phyloP scores from a whole-genome alignment of 257 asterid genomes.

The Solanum tarapatanum region DNA sequence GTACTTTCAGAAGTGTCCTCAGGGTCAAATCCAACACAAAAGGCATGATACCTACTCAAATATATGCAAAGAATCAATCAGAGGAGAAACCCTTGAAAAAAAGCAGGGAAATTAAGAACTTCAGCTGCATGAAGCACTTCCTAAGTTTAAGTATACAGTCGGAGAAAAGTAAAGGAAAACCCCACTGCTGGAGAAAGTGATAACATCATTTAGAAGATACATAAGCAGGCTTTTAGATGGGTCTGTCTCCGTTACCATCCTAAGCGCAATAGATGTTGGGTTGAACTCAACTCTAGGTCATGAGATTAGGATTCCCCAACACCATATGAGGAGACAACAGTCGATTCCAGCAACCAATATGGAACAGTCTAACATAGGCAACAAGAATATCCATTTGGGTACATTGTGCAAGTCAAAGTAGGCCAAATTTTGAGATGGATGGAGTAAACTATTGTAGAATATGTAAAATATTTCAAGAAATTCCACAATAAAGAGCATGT shows the following conservation, averaged over 20 bases:
- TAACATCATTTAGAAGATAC: background rate
- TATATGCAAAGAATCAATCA: constrained; percentile 12
- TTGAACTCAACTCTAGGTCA: background rate
- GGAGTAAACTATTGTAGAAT: background rate
- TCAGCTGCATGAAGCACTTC: background rate
- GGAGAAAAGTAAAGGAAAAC: background rate
- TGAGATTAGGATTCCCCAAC: background rate
- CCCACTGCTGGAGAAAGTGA: background rate
- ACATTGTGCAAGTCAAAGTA: background rate
- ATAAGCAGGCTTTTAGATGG: background rate
- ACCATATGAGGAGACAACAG: background rate
- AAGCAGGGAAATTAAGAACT: background rate
- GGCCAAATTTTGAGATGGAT: background rate
- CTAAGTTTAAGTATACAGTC: background rate
- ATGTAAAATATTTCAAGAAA: background rate
- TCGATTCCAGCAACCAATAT: background rate
- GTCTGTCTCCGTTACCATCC: background rate
- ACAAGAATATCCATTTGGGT: background rate
- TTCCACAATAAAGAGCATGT: background rate
- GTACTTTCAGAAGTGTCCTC: constrained; percentile 78
- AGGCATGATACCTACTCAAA: constrained; percentile 83
- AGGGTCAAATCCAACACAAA: constrained; percentile 94
- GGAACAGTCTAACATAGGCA: background rate
- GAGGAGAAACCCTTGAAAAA: background rate
- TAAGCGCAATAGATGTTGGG: background rate